Base-by-base conservation (phyloP, 108 stramenopile genomes). In the Cyclostephanos tholiformis region DNA sequence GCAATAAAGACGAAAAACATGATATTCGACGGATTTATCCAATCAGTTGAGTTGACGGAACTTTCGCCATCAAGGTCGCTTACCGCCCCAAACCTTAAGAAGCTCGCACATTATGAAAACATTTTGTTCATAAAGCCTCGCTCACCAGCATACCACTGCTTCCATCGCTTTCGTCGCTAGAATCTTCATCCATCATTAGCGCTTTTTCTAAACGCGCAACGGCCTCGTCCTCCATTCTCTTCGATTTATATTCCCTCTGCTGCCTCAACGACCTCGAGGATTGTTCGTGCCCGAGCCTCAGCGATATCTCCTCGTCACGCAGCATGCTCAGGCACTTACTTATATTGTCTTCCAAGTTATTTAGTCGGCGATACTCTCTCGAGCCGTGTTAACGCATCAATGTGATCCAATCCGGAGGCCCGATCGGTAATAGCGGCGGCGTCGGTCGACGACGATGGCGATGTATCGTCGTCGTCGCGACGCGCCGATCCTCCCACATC, bases 251-350 rank as follows among this genome's bases (percentile, higher is more conserved):
- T 13, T 1, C 23, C 26, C 23, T 55, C 19, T 10, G 63, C 19
- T 56, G 39, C 39, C 57, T 69, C 49, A 69, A 58, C 22, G 68
- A 44, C 41, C 41, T 69, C 19, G 68, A 58, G 13, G 68, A 69
- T 69, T 58, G 68, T 23, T 69, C 56, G 12, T 57, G 43, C 39
- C 56, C 68, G 6, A 69, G 53, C 17, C 56, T 56, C 2, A 69
- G 55, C 13, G 19, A 4, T 11, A 22, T 43, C 44, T 69, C 68
- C 43, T 69, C 68, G 17, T 58, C 39, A 11, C 29, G 0, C 25
- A 69, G 41, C 23, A 41, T 12, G 23, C 12, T 5, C 19, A 69
- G 4, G 38, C 43, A 58, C 35, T 58, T 58, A 11, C 43, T 39
- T 22, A 69, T 16, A 16, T 35, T 51, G 0, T 20, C 7, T 22